phyloP scores from a whole-genome alignment of 1,284 basidiomycete genomes.

The Ganoderma lucidum region DNA sequence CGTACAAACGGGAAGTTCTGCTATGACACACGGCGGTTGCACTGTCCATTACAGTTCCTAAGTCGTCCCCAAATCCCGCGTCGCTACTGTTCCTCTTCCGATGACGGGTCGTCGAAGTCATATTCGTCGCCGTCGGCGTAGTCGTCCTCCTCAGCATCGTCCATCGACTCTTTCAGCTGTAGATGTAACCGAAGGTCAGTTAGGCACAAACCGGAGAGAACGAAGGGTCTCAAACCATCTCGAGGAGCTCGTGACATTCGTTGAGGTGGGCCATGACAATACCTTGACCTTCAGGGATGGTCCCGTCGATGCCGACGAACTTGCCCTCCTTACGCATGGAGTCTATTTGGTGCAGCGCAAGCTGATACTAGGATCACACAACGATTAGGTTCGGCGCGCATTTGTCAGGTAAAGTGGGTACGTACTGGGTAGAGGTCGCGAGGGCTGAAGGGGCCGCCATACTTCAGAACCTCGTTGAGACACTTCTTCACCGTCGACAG shows the following conservation, averaged over 20 bases:
- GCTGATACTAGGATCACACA: conserved; percentile 75
- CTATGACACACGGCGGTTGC: not conserved
- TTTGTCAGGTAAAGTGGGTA: conserved; percentile 25
- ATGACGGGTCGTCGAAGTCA: conserved; percentile 34
- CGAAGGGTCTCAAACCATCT: conserved; percentile 72
- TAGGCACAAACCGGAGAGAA: not conserved
- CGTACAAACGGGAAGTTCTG: conserved; percentile 16
- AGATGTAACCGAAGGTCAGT: conserved; percentile 12
- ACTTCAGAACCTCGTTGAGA: conserved; percentile 96
- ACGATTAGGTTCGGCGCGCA: not conserved
- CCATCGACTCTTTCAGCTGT: conserved; percentile 83
- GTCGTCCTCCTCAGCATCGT: conserved; percentile 67
- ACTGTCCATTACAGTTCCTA: not conserved
- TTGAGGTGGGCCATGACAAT: conserved; percentile 96
- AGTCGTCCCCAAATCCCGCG: conserved; percentile 10
- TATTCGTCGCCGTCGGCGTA: conserved; percentile 46
- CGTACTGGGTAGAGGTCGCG: conserved; percentile 94
- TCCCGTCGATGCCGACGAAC: conserved; percentile 85
- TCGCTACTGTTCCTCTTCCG: conserved; percentile 35
- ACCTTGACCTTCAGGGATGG: conserved; percentile 95
- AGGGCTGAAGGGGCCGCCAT: conserved; percentile 95
- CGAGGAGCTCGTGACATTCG: conserved; percentile 95
- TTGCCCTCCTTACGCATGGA: conserved; percentile 92
- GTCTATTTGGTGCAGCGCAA: conserved; percentile 96
- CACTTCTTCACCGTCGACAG: conserved; percentile 95